Evolutionary conservation across 2,329 filamentous ascomycete genomes (phyloP).

Genomic region (Chalaropsis ovoidea): DNA sequence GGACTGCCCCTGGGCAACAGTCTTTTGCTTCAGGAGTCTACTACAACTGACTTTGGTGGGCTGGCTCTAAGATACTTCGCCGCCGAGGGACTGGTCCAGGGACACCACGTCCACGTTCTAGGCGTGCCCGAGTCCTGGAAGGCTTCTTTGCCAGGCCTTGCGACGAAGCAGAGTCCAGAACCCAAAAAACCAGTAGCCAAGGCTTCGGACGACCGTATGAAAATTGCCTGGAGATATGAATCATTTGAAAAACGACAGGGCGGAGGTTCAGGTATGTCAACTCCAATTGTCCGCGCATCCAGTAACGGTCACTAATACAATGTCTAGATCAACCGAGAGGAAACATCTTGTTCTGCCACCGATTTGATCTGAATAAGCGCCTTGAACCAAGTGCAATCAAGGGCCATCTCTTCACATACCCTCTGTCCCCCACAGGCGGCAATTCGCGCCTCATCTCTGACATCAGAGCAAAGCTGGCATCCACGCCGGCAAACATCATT

Average conservation of each 20-base stretch:
- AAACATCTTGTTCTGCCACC: conserved; percentile 52
- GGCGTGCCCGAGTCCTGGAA: conserved; percentile 73
- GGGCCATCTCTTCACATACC: conserved; percentile 40
- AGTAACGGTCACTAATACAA: not conserved
- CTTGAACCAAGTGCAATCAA: conserved; percentile 43
- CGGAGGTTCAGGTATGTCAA: conserved; percentile 51
- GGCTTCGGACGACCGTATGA: conserved; percentile 58
- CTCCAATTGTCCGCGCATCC: not conserved
- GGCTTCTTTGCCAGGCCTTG: conserved; percentile 68
- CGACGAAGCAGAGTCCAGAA: conserved; percentile 17
- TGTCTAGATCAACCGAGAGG: conserved; percentile 25
- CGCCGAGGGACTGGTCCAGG: conserved; percentile 84
- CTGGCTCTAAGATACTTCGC: conserved; percentile 79
- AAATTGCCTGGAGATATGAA: conserved; percentile 98
- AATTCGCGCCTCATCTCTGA: conserved; percentile 49
- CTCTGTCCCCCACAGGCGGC: conserved; percentile 12
- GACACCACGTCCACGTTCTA: conserved; percentile 77
- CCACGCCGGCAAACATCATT: conserved; percentile 49
- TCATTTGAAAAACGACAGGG: conserved; percentile 59
- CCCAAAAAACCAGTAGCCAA: conserved; percentile 1
- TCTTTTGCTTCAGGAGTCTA: conserved; percentile 73
- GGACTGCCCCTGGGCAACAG: conserved; percentile 74
- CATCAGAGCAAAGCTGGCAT: conserved; percentile 46
- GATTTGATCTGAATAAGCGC: conserved; percentile 60
- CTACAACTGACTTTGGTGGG: conserved; percentile 88